Evolutionary conservation across 176 grass and related monocot genomes (phyloP).

Genomic region (Avena insularis): DNA sequence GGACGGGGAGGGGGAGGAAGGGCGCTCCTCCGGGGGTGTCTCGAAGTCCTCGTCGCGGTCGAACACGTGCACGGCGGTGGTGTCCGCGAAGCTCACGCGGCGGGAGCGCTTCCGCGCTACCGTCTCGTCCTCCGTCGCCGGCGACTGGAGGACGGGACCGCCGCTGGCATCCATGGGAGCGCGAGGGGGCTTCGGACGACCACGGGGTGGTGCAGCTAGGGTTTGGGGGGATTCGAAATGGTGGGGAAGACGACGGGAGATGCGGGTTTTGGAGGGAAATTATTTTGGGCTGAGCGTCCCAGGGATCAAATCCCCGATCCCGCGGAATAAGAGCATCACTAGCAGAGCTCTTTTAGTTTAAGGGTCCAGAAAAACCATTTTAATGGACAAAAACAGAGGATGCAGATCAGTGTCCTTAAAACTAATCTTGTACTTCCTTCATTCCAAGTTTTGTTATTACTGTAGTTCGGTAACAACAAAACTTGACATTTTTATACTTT

Average conservation of each 20-base stretch:
- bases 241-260: background rate
- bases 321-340: too few relatives aligned
- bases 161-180: constrained; percentile 49
- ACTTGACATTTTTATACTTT: too few relatives aligned
- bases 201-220: constrained; percentile 41
- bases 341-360: too few relatives aligned
- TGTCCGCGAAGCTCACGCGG: constrained; percentile 96
- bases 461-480: too few relatives aligned
- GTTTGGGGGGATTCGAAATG: constrained; percentile 48
- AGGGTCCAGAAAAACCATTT: too few relatives aligned
- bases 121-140: constrained; percentile 73
- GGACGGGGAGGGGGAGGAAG: constrained; percentile 22
- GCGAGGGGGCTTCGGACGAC: background rate
- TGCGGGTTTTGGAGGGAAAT: constrained; percentile 52
- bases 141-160: constrained; percentile 24
- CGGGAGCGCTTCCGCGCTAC: constrained; percentile 72
- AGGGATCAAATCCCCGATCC: too few relatives aligned
- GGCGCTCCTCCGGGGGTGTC: constrained; percentile 60
- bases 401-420: too few relatives aligned
- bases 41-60: constrained; percentile 83
- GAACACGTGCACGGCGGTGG: constrained; percentile 90
- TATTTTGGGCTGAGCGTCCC: too few relatives aligned
- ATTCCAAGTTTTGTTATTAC: too few relatives aligned
- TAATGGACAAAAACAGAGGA: too few relatives aligned
- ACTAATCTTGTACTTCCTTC: too few relatives aligned